Base-by-base conservation (phyloP, 108 stramenopile species). In the Nannochloropsis salina region DNA sequence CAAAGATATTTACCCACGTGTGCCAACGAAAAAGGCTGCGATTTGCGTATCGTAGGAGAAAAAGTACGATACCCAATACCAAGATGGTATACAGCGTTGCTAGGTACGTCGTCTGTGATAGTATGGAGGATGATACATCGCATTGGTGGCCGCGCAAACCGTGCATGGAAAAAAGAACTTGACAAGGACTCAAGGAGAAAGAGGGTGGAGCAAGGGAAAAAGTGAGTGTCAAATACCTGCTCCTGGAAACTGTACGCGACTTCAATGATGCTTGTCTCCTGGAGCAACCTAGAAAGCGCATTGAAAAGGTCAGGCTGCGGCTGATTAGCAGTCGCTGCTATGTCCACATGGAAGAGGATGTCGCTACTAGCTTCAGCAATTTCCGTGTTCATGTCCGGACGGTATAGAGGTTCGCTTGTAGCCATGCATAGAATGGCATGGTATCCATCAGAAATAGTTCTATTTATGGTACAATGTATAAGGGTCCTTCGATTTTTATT, bases 1-100 rank as follows among this genome's bases (percentile, higher is more conserved):
- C 82, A 82, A 82, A 82, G 44, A 82, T 82, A 74, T 74, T 74
- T 74, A 74, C n/a, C 61, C 61, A 74, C 20, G 61, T 74, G 6
- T 74, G 61, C 61, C 61, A 74, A 74, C 61, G 61, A n/a, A 74
- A 74, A n/a, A 74, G 61, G 61, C 61, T 74, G 20, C 61, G 61
- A n/a, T 74, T 74, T 15, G 61, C 61, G 61, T 74, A 74, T n/a
- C 61, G 61, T n/a, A 74, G 61, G 61, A 74, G 61, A n/a, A 74
- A 74, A n/a, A n/a, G n/a, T n/a, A 74, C n/a, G 61, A 74, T 74
- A 6, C 20, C n/a, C 6, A 74, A 6, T 4, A 74, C 61, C 20
- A 74, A n/a, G 2, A 74, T 15, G n/a, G 61, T 74, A n/a, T 74
- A 74, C 20, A 74, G 61, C 8, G 61, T 74, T 15, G 61, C 61